Evolutionary conservation across 306 rosid species (phyloP).

Genomic region (Medicago arabica): DNA sequence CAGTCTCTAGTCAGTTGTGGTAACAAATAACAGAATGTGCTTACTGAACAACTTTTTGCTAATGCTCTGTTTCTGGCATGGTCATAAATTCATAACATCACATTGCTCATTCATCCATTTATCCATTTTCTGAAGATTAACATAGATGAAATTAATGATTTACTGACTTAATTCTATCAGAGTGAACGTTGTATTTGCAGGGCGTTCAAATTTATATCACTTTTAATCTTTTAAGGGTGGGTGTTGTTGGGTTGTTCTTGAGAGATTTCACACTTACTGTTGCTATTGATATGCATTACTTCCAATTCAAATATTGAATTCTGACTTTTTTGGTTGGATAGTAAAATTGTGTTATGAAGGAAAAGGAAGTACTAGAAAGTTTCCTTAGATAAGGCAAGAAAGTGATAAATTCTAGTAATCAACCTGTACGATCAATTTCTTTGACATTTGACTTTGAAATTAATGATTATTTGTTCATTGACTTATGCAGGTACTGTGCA

Average conservation of each 20-base stretch:
- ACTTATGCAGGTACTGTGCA: constrained; percentile 77
- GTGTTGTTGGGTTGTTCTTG: constrained; percentile 31
- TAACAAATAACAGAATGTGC: constrained; percentile 17
- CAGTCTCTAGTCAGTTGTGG: constrained; percentile 22
- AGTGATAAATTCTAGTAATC: constrained; percentile 30
- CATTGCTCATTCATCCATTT: constrained; percentile 25
- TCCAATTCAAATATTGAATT: constrained; percentile 35
- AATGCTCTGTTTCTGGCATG: constrained; percentile 25
- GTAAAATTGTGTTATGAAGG: constrained; percentile 1
- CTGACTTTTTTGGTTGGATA: constrained; percentile 20
- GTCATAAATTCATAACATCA: background rate
- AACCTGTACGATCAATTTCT: constrained; percentile 30
- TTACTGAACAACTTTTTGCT: constrained; percentile 33
- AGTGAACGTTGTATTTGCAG: constrained; percentile 9
- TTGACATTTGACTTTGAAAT: constrained; percentile 12
- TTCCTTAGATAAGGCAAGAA: constrained; percentile 23
- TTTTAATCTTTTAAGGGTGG: constrained; percentile 15
- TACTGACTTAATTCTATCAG: constrained; percentile 32
- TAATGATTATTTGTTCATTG: constrained; percentile 46
- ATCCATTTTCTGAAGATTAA: constrained; percentile 1
- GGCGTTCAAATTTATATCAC: constrained; percentile 30
- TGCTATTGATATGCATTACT: constrained; percentile 20
- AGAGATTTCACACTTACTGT: constrained; percentile 20
- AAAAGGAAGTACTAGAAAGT: constrained; percentile 17
- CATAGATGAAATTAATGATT: constrained; percentile 21